Conservation (phyloP, 352 stramenopile species). For the Pythium aquatile region DNA sequence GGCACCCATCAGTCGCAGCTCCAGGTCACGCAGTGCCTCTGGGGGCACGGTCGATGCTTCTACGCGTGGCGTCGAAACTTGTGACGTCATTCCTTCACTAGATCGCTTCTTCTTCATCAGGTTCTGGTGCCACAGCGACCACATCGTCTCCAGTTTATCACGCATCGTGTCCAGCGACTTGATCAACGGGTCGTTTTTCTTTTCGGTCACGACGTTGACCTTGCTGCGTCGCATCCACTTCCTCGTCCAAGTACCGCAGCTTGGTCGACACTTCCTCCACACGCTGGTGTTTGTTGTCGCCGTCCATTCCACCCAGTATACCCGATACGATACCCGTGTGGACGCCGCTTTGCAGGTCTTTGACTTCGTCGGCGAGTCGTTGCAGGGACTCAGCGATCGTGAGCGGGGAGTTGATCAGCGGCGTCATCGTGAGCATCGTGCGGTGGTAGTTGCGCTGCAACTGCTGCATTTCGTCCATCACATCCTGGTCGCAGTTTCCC, state of each 20-base stretch:
- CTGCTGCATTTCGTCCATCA: slow-evolving; percentile 57
- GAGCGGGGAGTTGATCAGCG: slow-evolving; percentile 55
- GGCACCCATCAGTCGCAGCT: slow-evolving; percentile 57
- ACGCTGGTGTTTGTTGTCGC: slow-evolving; percentile 7
- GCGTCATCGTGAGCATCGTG: slow-evolving; percentile 56
- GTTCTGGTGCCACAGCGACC: slow-evolving; percentile 70
- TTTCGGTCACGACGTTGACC: slow-evolving; percentile 68
- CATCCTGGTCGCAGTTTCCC: slow-evolving; percentile 55
- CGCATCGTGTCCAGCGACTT: slow-evolving; percentile 63
- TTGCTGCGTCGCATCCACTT: slow-evolving; percentile 61
- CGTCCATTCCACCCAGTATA: slow-evolving; percentile 16
- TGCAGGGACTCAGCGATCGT: slow-evolving; percentile 60
- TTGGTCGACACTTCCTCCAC: slow-evolving; percentile 57
- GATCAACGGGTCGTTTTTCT: slow-evolving; percentile 76
- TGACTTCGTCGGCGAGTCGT: slow-evolving; percentile 52
- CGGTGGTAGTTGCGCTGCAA: slow-evolving; percentile 62
- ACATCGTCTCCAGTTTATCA: slow-evolving; percentile 66
- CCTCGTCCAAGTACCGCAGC: slow-evolving; percentile 62
- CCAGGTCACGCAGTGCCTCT: slow-evolving; percentile 50
- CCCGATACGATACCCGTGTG: slow-evolving; percentile 41
- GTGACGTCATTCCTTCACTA: not conserved
- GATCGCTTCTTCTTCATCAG: slow-evolving; percentile 25
- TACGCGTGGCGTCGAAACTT: slow-evolving; percentile 7
- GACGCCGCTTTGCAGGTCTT: slow-evolving; percentile 53
- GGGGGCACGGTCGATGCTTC: not conserved